Evolutionary conservation across 179 eudicot species (phyloP), one percentile per base, ranked within the genome.

Genomic region (Sideroxylon spinosum): DNA sequence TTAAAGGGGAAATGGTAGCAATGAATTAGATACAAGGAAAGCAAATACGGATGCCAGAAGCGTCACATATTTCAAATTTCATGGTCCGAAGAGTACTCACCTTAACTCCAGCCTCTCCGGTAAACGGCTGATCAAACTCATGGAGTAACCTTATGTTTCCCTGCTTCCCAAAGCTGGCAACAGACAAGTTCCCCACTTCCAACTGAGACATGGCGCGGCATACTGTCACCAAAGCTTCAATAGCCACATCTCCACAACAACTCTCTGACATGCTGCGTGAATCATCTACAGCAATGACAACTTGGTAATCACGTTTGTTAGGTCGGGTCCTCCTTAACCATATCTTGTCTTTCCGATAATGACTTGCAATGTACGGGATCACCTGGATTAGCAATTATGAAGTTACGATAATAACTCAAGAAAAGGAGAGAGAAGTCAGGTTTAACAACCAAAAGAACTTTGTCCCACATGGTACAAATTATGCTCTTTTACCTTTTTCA

Each of bases 191-290:
- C 23, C 99, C 99, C 4, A 96, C 97, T 88, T 96, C 99, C 68
- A 94, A 84, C 79, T 94, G 98, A 78, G 98, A 90, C 91, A 96
- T 88, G 22, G 98, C 99, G 84, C 97, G 97, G 37, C 98, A 96
- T 28, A 96, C 99, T 6, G 99, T 96, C 82, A 96, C 97, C 76
- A 96, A 84, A 81, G 99, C 97, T 88, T 96, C 97, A 75, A 90
- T 78, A 20, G 99, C 99, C 78, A 94, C 88, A 82, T 89, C 89
- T 22, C 97, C 98, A 80, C 99, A 96, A 80, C 79, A 74, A 69
- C 88, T 89, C 82, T 96, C 98, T 19, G 91, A 92, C 99, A 96
- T 96, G 87, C 99, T 96, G 50, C 93, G 92, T 14, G 99, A 96
- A 83, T 96, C 99, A 81, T 96, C 99, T 69, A 96, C 91, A 3